Evolutionary conservation across 805 yeast genomes (phyloP).

Genomic region (Jamesozyma hellenica): DNA sequence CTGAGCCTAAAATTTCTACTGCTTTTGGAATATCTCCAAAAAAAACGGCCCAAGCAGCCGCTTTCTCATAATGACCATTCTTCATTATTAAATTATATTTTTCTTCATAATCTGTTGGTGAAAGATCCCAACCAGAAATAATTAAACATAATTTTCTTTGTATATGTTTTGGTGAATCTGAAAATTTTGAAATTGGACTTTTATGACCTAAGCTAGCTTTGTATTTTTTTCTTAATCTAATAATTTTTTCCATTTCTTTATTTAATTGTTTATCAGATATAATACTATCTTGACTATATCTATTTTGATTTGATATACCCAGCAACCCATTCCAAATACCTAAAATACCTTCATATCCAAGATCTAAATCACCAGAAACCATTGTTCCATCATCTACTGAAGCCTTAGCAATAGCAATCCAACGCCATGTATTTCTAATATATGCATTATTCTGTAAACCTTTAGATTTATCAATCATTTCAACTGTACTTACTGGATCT

Average conservation of each 20-base stretch:
- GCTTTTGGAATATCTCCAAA: slow-evolving; percentile 81
- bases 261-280: slow-evolving; percentile 27
- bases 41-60: slow-evolving; percentile 97
- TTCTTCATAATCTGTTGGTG: slow-evolving; percentile 63
- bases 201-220: slow-evolving; percentile 17
- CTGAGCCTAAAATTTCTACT: slow-evolving; percentile 63
- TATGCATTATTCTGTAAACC: slow-evolving; percentile 43
- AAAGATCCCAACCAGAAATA: slow-evolving; percentile 85
- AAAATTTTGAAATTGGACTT: slow-evolving; percentile 12
- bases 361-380: slow-evolving; percentile 60
- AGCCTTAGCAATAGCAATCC: slow-evolving; percentile 68
- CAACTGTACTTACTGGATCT: slow-evolving; percentile 54
- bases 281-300: slow-evolving; percentile 30
- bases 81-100: slow-evolving; percentile 48
- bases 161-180: slow-evolving; percentile 33
- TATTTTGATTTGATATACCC: slow-evolving; percentile 39
- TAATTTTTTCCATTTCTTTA: slow-evolving; percentile 27
- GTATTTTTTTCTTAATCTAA: slow-evolving; percentile 33
- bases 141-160: slow-evolving; percentile 72
- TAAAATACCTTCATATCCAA: slow-evolving; percentile 79
- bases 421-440: slow-evolving; percentile 77
- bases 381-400: slow-evolving; percentile 56
- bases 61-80: slow-evolving; percentile 64
- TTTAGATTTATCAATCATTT: slow-evolving; percentile 44
- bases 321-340: slow-evolving; percentile 81